Percentiles rank a stretch among this genome's conserved stretches.
These are phyloP conservation scores for Backusella mclennaniae DNA, from an alignment of 192 early-diverging fungal genomes.

Conservation along the genomic window DNA sequence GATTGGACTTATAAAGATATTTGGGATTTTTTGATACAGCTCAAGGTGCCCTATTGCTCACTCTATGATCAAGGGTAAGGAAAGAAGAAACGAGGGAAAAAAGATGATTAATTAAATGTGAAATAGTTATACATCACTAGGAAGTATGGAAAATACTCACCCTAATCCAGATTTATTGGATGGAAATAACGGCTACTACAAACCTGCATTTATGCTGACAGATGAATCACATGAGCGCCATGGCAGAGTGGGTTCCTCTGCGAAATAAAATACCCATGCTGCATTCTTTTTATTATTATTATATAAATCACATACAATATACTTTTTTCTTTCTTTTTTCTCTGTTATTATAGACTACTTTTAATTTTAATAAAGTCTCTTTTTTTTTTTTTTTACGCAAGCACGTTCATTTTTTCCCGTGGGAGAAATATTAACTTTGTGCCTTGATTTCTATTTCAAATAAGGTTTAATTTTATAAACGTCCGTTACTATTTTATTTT, in stretches of 20 bases:
- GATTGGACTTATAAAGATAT: constrained; percentile 87
- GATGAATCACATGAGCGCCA: constrained; percentile 65
- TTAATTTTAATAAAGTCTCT: not conserved
- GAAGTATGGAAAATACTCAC: constrained; percentile 76
- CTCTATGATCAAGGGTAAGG: constrained; percentile 85
- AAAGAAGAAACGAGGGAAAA: not conserved
- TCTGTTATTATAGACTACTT: not conserved
- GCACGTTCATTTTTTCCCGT: not conserved
- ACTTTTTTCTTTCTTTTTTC: not conserved
- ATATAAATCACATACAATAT: not conserved
- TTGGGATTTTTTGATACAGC: constrained; percentile 71
- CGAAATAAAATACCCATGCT: not conserved
- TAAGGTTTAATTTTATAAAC: no score
- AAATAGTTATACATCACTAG: constrained; percentile 89
- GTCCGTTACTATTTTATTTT: no score
- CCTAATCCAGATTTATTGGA: constrained; percentile 80
- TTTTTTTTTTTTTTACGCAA: not conserved
- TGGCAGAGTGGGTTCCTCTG: constrained; percentile 44
- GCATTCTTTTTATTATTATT: not conserved
- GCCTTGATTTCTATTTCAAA: not conserved
- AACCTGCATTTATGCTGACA: constrained; percentile 62
- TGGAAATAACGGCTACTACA: constrained; percentile 34
- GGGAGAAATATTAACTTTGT: not conserved
- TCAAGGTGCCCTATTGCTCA: constrained; percentile 79
- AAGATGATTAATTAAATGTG: not conserved